Conservation (phyloP, 1,284 basidiomycete species). For the Fistulina hepatica region DNA sequence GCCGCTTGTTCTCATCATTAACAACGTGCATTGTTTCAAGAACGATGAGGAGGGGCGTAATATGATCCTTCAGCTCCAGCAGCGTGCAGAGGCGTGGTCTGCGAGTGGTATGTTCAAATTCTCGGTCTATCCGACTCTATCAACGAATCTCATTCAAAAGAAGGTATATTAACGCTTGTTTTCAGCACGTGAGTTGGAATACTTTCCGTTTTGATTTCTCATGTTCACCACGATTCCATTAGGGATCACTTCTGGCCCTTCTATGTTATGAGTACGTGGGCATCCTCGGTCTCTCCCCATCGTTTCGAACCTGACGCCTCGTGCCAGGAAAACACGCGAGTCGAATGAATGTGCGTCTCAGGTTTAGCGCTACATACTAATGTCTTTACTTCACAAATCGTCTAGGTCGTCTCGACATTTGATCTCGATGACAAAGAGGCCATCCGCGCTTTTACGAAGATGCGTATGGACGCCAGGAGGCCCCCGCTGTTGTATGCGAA, state of each 20-base stretch:
- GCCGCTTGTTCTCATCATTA: constrained; percentile 71
- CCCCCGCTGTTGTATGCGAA: constrained; percentile 23
- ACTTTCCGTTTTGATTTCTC: constrained; percentile 4
- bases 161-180: constrained; percentile 69
- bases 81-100: constrained; percentile 77
- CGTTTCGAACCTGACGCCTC: constrained; percentile 10
- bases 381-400: constrained; percentile 4
- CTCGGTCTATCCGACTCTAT: constrained; percentile 1
- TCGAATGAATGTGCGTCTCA: constrained; percentile 57
- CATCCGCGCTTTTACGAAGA: constrained; percentile 43
- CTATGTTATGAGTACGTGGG: constrained; percentile 45
- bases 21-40: constrained; percentile 69
- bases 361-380: background rate
- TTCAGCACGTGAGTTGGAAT: constrained; percentile 54
- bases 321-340: constrained; percentile 54
- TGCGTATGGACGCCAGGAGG: constrained; percentile 32
- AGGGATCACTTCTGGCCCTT: constrained; percentile 78
- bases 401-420: constrained; percentile 58
- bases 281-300: background rate
- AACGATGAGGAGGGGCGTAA: constrained; percentile 71
- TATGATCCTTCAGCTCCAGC: constrained; percentile 74
- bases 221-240: constrained; percentile 13
- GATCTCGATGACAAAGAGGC: constrained; percentile 61
- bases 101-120: constrained; percentile 54
- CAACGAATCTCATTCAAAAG: constrained; percentile 8